Evolutionary conservation across 1,284 basidiomycete species (phyloP).

Genomic region (Naganishia sp.): DNA sequence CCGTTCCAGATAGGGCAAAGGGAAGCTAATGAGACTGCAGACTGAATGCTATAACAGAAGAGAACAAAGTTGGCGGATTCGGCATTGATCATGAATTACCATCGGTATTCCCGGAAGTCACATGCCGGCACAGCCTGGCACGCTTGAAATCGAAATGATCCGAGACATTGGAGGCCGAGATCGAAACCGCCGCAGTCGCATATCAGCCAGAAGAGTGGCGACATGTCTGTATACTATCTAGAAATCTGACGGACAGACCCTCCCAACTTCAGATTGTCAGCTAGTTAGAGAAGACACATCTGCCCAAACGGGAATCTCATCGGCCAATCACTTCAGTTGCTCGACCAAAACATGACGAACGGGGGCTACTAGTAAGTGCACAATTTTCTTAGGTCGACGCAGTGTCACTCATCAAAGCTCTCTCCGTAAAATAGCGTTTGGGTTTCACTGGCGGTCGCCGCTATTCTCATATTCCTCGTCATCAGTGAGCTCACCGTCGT

Average conservation of each 20-base stretch:
- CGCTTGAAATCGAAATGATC: neutral
- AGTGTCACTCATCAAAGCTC: neutral
- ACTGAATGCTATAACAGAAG: too few relatives aligned
- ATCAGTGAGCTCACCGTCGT: constrained; percentile 5
- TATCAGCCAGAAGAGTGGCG: constrained; percentile 1
- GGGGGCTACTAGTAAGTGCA: constrained; percentile 17
- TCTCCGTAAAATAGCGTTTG: constrained; percentile 1
- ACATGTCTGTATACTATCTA: neutral
- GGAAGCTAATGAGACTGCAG: too few relatives aligned
- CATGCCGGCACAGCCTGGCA: neutral
- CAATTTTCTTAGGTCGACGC: neutral
- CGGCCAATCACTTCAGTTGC: neutral
- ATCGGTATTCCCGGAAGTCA: neutral
- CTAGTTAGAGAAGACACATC: neutral
- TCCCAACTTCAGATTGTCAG: neutral
- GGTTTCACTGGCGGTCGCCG: constrained; percentile 16
- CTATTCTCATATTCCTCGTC: constrained; percentile 15
- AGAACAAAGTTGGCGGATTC: neutral
- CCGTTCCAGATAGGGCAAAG: too few relatives aligned
- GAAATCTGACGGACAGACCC: neutral
- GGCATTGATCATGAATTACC: constrained; percentile 9
- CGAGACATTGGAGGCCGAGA: constrained; percentile 1
- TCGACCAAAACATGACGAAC: constrained; percentile 6
- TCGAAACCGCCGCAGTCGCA: neutral
- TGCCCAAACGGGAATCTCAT: neutral